These are phyloP conservation scores for Blastomyces percursus DNA, from an alignment of 2,329 filamentous ascomycete genomes.

Conservation along the genomic window DNA sequence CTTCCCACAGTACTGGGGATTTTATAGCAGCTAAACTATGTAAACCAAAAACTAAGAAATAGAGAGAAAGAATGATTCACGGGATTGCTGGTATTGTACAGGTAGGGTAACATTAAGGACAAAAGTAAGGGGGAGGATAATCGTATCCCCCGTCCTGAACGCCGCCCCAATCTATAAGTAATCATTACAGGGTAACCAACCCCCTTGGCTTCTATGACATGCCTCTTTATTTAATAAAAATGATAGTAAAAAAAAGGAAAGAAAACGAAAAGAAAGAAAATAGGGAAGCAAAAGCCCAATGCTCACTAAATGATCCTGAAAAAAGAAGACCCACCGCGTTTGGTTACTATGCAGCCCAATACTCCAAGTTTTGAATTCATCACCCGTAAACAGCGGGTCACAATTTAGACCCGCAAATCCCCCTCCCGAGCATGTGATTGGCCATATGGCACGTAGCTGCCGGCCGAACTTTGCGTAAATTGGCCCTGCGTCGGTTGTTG, in stretches of 20 bases:
- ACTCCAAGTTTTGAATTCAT: too few species aligned
- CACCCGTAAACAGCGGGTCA: too few species aligned
- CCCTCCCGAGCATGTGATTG: neutral
- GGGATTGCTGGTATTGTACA: neutral
- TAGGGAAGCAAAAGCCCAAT: neutral
- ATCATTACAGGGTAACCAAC: neutral
- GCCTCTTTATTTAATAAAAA: neutral
- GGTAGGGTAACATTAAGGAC: neutral
- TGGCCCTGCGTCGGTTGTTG: neutral
- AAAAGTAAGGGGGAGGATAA: neutral
- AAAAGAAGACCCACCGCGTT: neutral
- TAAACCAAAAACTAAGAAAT: neutral
- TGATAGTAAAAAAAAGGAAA: neutral
- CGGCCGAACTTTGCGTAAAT: neutral
- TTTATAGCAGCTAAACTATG: too few species aligned
- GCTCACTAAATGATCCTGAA: neutral
- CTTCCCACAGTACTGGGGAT: too few species aligned
- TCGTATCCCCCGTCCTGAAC: neutral
- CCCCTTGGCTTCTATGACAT: neutral
- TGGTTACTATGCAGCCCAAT: neutral
- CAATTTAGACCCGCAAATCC: neutral
- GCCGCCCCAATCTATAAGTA: neutral
- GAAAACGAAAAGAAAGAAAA: neutral
- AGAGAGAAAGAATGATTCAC: neutral
- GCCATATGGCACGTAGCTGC: neutral